Evolutionary conservation across 2,329 filamentous ascomycete genomes (phyloP), one percentile per base, ranked within the genome.

Genomic region (Clarireedia sp.): DNA sequence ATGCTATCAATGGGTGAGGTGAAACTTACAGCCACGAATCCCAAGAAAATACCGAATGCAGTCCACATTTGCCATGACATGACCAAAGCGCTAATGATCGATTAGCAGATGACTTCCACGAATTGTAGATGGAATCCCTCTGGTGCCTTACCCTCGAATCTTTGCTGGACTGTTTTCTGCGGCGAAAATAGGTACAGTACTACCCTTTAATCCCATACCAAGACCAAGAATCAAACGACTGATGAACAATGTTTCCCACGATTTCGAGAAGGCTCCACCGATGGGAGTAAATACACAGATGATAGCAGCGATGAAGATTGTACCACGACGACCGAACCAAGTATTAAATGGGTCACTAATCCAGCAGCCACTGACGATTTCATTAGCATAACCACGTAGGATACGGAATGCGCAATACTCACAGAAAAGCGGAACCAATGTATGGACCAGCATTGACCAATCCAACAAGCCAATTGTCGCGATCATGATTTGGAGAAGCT

Each of bases 1-100:
- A 2, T 12, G 23, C n/a, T 3, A 17, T 12, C 0, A 1, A 9
- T 2, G 10, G 3, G 4, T 5, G 9, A 26, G 17, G 10, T 6
- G 7, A 7, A 26, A 50, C 52, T 45, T 43, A 55, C 52, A 68
- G 69, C 37, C 70, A 54, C 61, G 23, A 59, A 62, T 3, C 64
- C 64, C 17, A 83, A 70, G 62, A 82, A 77, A 60, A 83, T 83
- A 53, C 81, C 81, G 66, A 83, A 80, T 5, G 78, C 77, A 4
- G 78, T 83, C 80, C 82, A 86, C 69, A 87, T 73, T 70, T 91
- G 85, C 88, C 88, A 92, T 59, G 83, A 85, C 88, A 94, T 92
- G 62, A 91, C 87, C 17, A 94, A 75, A 7, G 85, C 78, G 56
- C 79, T 41, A 41, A 9, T 17, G 38, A 6, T 8, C 10, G 17